A percentile compares a stretch with the other conserved stretches of the same genome.
These are phyloP conservation scores for Leishmania braziliensis DNA, from an alignment of 208 protist genomes.

Conservation along the genomic window DNA sequence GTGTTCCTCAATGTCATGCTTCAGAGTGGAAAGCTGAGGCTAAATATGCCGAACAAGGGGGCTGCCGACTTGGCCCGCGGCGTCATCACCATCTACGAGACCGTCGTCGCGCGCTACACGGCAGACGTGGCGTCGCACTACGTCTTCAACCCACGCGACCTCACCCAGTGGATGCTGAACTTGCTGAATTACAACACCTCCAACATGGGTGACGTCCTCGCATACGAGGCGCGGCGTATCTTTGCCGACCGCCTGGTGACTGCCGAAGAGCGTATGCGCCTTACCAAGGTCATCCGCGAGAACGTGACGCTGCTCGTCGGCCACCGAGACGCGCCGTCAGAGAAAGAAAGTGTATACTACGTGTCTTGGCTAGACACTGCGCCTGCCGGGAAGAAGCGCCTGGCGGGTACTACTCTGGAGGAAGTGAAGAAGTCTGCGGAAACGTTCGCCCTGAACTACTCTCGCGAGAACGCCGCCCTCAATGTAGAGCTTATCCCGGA, in stretches of 20 bases:
- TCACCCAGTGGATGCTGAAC: slow-evolving; percentile 94
- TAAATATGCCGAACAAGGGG: slow-evolving; percentile 78
- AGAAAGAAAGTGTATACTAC: slow-evolving; percentile 82
- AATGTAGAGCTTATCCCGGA: slow-evolving; percentile 95
- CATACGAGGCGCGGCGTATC: slow-evolving; percentile 94
- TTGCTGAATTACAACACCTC: slow-evolving; percentile 92
- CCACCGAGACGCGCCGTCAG: slow-evolving; percentile 59
- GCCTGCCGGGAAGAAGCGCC: slow-evolving; percentile 54
- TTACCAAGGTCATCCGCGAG: slow-evolving; percentile 76
- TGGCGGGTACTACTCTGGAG: slow-evolving; percentile 52
- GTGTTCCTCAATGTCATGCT: slow-evolving; percentile 94
- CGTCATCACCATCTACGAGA: slow-evolving; percentile 96
- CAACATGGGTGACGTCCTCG: slow-evolving; percentile 89
- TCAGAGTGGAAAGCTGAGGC: slow-evolving; percentile 64
- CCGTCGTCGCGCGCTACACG: slow-evolving; percentile 88
- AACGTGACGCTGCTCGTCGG: slow-evolving; percentile 81
- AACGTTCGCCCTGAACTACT: slow-evolving; percentile 84
- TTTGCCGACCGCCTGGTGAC: slow-evolving; percentile 96
- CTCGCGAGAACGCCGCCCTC: slow-evolving; percentile 93
- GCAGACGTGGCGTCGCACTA: slow-evolving; percentile 97
- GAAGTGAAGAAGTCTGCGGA: slow-evolving; percentile 80
- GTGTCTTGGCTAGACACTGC: slow-evolving; percentile 69
- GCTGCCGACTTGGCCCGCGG: slow-evolving; percentile 88
- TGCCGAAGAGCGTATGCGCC: slow-evolving; percentile 71
- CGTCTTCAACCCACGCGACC: slow-evolving; percentile 97